These are phyloP conservation scores for Russula emetica DNA, from an alignment of 768 basidiomycete genomes.

Conservation along the genomic window DNA sequence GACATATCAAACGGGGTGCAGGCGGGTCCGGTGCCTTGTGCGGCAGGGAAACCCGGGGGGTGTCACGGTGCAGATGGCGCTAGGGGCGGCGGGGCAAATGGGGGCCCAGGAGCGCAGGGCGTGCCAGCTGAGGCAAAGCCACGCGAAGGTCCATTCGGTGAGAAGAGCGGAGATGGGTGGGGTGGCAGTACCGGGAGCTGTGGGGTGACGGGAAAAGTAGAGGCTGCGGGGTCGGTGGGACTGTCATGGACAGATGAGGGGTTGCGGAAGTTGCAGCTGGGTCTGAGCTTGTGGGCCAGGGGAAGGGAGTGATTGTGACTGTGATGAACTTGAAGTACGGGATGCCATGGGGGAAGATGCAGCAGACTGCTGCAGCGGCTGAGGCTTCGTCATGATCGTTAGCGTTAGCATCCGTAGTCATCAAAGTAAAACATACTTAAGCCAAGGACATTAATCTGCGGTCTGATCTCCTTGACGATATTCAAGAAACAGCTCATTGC, in stretches of 20 bases:
- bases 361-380: constrained; percentile 26
- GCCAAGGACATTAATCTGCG: constrained; percentile 48
- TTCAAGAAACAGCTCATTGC: constrained; percentile 37
- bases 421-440: constrained; percentile 38
- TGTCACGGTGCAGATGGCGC: constrained; percentile 54
- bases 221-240: constrained; percentile 48
- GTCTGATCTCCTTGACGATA: constrained; percentile 49
- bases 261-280: constrained; percentile 37
- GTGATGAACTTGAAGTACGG: constrained; percentile 36
- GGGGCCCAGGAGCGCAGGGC: constrained; percentile 44
- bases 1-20: constrained; percentile 48
- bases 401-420: neutral
- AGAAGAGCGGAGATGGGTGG: constrained; percentile 38
- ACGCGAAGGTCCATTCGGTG: constrained; percentile 42
- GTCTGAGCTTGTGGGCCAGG: constrained; percentile 28
- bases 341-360: constrained; percentile 30
- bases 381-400: constrained; percentile 46
- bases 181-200: constrained; percentile 24
- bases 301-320: constrained; percentile 36
- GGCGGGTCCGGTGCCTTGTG: constrained; percentile 25
- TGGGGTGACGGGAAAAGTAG: constrained; percentile 44
- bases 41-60: constrained; percentile 49
- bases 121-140: constrained; percentile 42
- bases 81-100: constrained; percentile 47
- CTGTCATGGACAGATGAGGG: constrained; percentile 43